Conservation (phyloP, 805 yeast genomes). For the Kuraishia borneana region DNA sequence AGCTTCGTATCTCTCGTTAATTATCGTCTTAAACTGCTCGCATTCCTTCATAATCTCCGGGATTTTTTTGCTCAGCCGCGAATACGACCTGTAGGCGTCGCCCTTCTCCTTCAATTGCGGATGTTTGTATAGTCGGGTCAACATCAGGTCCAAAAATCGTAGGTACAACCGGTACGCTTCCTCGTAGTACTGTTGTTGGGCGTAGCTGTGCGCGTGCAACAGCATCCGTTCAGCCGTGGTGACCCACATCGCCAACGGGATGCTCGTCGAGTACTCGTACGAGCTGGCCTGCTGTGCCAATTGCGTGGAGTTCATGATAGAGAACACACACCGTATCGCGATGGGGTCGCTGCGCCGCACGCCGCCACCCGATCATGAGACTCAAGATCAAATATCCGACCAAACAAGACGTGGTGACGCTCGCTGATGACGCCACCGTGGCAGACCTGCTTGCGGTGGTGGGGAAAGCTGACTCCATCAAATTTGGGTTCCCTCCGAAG, state of each 20-base stretch:
- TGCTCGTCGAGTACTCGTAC: conserved; percentile 39
- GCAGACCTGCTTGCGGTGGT: conserved; percentile 17
- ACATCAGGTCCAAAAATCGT: conserved; percentile 47
- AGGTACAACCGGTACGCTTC: conserved; percentile 46
- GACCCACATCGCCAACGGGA: conserved; percentile 44
- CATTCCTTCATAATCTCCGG: conserved; percentile 18
- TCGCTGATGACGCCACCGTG: conserved; percentile 26
- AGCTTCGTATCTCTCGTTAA: conserved; percentile 13
- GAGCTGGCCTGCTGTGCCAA: conserved; percentile 36
- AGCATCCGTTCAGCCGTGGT: conserved; percentile 37
- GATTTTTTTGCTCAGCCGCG: conserved; percentile 10
- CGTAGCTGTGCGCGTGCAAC: conserved; percentile 35
- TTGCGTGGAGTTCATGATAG: conserved; percentile 12
- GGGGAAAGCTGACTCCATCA: conserved; percentile 17
- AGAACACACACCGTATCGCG: background rate
- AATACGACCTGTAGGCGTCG: conserved; percentile 14
- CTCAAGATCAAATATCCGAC: conserved; percentile 2
- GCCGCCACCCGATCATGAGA: conserved; percentile 1
- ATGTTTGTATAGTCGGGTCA: conserved; percentile 33
- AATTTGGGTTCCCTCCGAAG: conserved; percentile 55
- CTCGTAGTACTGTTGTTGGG: conserved; percentile 27
- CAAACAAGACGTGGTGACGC: conserved; percentile 9
- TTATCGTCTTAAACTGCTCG: conserved; percentile 15
- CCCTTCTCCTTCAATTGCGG: conserved; percentile 25
- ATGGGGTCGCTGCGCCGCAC: background rate